Percentiles rank a stretch among this genome's conserved stretches.
Evolutionary conservation across 495 filamentous ascomycete genomes (phyloP).

Genomic region (Penicillium waksmanii): DNA sequence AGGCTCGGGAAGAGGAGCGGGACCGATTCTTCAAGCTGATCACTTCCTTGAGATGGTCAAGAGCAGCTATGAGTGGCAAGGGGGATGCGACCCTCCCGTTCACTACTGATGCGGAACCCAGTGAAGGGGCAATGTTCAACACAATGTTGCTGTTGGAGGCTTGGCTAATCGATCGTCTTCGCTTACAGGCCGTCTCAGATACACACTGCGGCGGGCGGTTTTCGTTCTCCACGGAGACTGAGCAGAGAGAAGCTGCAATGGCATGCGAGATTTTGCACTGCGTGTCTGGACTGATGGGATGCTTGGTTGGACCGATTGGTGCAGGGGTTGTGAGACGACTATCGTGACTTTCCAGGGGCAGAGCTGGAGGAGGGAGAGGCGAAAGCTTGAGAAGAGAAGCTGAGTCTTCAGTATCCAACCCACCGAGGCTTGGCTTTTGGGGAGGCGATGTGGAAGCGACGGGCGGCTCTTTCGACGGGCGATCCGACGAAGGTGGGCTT

Average conservation of each 20-base stretch:
- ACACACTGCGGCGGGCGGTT: neutral
- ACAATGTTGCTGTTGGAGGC: slow-evolving; percentile 3
- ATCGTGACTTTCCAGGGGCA: neutral
- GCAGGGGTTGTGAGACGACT: neutral
- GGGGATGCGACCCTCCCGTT: neutral
- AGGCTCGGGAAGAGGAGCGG: neutral
- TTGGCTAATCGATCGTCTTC: neutral
- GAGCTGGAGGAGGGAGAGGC: neutral
- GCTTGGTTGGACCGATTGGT: neutral
- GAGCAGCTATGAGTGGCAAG: neutral
- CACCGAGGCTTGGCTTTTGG: neutral
- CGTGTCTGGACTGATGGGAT: slow-evolving; percentile 1
- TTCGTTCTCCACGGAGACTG: slow-evolving; percentile 1
- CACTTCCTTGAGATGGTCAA: neutral
- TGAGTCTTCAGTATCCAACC: neutral
- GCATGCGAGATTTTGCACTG: neutral
- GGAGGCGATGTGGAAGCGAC: neutral
- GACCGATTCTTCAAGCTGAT: neutral
- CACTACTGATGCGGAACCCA: neutral
- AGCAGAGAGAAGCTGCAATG: slow-evolving; percentile 6
- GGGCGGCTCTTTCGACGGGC: neutral
- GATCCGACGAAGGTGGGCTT: neutral
- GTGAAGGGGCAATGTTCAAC: neutral
- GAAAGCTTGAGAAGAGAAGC: neutral
- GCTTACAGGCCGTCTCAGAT: neutral